Percentiles rank a stretch among this genome's conserved stretches.
Conservation (phyloP, 169 alveolate genomes). For the Plasmodium relictum region DNA sequence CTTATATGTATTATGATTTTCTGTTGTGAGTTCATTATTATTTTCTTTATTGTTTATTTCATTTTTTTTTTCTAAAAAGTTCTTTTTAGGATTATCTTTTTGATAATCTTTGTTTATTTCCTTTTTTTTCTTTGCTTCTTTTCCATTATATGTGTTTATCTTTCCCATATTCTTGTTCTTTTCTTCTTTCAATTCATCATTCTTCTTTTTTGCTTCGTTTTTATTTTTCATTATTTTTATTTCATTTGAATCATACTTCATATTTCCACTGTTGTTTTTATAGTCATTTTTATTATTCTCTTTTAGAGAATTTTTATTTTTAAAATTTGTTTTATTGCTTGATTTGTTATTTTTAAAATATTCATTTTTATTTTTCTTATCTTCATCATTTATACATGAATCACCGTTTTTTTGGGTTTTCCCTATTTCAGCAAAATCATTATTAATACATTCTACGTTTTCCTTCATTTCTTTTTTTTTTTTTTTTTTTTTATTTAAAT, state of each 20-base stretch:
- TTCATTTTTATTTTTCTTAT: conserved; percentile 15
- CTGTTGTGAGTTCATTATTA: conserved; percentile 24
- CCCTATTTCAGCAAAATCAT: conserved; percentile 14
- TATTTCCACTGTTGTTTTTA: neutral
- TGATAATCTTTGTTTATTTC: conserved; percentile 37
- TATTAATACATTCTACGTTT: conserved; percentile 34
- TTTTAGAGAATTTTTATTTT: conserved; percentile 18
- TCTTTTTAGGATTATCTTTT: conserved; percentile 41
- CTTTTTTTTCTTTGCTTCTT: conserved; percentile 34
- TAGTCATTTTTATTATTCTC: conserved; percentile 8
- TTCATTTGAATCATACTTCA: conserved; percentile 1
- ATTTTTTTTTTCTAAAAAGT: conserved; percentile 6
- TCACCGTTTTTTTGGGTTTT: conserved; percentile 23
- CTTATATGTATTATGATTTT: conserved; percentile 20
- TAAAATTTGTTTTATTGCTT: conserved; percentile 9
- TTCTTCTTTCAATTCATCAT: conserved; percentile 17
- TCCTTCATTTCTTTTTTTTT: conserved; percentile 33
- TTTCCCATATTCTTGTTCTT: conserved; percentile 8
- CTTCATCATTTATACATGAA: conserved; percentile 42
- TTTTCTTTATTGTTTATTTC: conserved; percentile 7
- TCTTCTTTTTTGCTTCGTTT: neutral
- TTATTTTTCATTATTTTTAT: conserved; percentile 1
- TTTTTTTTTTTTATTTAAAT: conserved; percentile 4
- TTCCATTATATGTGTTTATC: conserved; percentile 3
- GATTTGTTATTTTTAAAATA: conserved; percentile 22